Conservation (phyloP, 2,329 filamentous ascomycete genomes). For the Ascochyta clinopodiicola region DNA sequence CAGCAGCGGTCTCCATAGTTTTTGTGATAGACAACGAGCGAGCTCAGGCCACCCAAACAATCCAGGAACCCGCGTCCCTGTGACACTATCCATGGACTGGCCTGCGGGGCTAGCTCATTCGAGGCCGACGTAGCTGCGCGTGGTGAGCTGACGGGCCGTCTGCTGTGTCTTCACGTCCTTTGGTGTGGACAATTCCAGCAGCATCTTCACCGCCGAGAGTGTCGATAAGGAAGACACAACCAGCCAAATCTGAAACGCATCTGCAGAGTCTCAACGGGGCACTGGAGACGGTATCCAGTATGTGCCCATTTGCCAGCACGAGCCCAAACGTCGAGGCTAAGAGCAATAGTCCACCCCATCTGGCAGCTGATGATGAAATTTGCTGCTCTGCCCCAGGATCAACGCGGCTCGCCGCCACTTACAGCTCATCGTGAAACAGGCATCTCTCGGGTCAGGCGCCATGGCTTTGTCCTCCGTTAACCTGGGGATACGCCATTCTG, state of each 20-base stretch:
- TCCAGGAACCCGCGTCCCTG: constrained; percentile 17
- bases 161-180: constrained; percentile 1
- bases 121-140: constrained; percentile 1
- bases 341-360: not conserved
- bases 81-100: constrained; percentile 23
- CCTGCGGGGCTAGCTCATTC: constrained; percentile 27
- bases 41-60: constrained; percentile 29
- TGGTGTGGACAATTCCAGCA: not conserved
- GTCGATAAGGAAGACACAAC: not conserved
- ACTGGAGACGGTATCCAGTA: not conserved
- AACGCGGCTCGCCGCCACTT: constrained; percentile 9
- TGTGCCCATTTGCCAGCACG: constrained; percentile 10
- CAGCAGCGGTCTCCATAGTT: constrained; percentile 22
- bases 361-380: constrained; percentile 14
- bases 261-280: constrained; percentile 2
- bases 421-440: constrained; percentile 10
- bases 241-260: constrained; percentile 10
- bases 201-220: constrained; percentile 6
- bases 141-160: constrained; percentile 2
- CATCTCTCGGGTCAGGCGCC: constrained; percentile 1
- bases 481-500: constrained; percentile 8
- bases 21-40: constrained; percentile 28
- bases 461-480: constrained; percentile 3
- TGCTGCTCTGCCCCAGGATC: constrained; percentile 9
- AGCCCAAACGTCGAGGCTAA: constrained; percentile 6